These are phyloP conservation scores for Ceratocystis diversiconidia DNA, from an alignment of 2,329 filamentous ascomycete genomes.

Conservation along the genomic window DNA sequence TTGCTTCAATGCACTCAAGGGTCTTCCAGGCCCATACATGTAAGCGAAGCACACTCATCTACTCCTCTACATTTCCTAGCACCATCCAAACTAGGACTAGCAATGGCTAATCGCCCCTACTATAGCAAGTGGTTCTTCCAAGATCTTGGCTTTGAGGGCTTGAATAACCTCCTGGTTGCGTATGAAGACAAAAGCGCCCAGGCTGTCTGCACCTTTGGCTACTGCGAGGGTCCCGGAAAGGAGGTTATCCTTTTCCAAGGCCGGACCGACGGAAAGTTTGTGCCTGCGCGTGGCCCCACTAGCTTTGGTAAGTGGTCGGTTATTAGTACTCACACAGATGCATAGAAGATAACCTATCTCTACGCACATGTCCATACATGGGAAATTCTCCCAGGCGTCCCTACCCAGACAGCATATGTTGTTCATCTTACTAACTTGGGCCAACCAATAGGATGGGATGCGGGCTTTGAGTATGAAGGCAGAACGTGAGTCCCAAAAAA, in stretches of 20 bases:
- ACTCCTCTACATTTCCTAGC: not conserved
- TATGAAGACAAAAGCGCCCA: slow-evolving; percentile 85
- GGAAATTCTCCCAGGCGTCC: no score
- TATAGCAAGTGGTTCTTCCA: slow-evolving; percentile 86
- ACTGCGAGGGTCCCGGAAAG: slow-evolving; percentile 69
- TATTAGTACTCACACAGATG: not conserved
- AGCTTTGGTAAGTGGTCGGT: slow-evolving; percentile 54
- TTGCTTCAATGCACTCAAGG: slow-evolving; percentile 78
- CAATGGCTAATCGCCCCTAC: no score
- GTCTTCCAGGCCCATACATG: slow-evolving; percentile 95
- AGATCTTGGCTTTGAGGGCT: slow-evolving; percentile 63
- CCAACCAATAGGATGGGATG: slow-evolving; percentile 66
- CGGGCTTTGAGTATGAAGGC: slow-evolving; percentile 87
- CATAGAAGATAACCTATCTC: not conserved
- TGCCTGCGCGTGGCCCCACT: slow-evolving; percentile 63
- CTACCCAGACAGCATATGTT: no score
- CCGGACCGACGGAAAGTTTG: slow-evolving; percentile 70
- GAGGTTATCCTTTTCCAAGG: slow-evolving; percentile 86
- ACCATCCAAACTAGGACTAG: no score
- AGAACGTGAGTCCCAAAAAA: slow-evolving; percentile 44
- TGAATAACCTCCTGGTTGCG: slow-evolving; percentile 79
- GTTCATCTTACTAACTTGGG: not conserved
- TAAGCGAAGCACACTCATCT: slow-evolving; percentile 31
- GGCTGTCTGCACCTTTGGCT: slow-evolving; percentile 92
- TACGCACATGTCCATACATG: not conserved